These are phyloP conservation scores for Dispira parvispora DNA, from an alignment of 192 early-diverging fungal genomes.

Conservation along the genomic window DNA sequence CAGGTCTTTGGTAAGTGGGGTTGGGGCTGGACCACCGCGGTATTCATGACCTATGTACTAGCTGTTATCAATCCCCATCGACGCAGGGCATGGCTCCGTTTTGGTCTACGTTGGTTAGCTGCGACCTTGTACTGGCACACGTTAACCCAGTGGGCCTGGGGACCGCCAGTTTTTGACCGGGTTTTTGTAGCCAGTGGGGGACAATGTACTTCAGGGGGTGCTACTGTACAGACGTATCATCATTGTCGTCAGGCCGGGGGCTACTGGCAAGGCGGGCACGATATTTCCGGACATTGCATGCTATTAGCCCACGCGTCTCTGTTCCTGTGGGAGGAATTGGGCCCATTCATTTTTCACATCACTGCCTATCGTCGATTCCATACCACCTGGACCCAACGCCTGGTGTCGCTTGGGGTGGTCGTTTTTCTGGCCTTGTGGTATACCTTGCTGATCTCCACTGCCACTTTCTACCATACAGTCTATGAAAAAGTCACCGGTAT, in stretches of 20 bases:
- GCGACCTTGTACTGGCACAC: constrained; percentile 74
- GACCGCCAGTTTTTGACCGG: constrained; percentile 64
- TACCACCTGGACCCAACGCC: constrained; percentile 13
- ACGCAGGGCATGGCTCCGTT: constrained; percentile 11
- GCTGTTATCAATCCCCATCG: constrained; percentile 17
- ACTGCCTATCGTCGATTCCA: constrained; percentile 10
- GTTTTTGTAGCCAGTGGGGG: constrained; percentile 56
- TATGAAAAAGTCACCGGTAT: constrained; percentile 51
- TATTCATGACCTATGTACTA: constrained; percentile 32
- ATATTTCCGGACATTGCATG: constrained; percentile 81
- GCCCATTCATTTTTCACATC: constrained; percentile 19
- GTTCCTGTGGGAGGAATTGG: constrained; percentile 51
- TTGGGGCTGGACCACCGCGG: constrained; percentile 74
- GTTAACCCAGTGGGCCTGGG: constrained; percentile 73
- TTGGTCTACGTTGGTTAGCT: constrained; percentile 28
- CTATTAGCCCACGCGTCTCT: constrained; percentile 58
- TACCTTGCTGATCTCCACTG: constrained; percentile 59
- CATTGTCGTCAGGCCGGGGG: constrained; percentile 39
- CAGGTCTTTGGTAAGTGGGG: constrained; percentile 60
- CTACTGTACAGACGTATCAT: constrained; percentile 13
- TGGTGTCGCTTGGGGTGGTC: constrained; percentile 19
- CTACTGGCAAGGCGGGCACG: constrained; percentile 59
- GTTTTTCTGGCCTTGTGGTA: constrained; percentile 46
- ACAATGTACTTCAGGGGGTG: constrained; percentile 18
- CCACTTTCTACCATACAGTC: constrained; percentile 59